A percentile compares a stretch with the other conserved stretches of the same genome.
phyloP scores from a whole-genome alignment of 2,329 filamentous ascomycete genomes.

The Stemphylium beticola region DNA sequence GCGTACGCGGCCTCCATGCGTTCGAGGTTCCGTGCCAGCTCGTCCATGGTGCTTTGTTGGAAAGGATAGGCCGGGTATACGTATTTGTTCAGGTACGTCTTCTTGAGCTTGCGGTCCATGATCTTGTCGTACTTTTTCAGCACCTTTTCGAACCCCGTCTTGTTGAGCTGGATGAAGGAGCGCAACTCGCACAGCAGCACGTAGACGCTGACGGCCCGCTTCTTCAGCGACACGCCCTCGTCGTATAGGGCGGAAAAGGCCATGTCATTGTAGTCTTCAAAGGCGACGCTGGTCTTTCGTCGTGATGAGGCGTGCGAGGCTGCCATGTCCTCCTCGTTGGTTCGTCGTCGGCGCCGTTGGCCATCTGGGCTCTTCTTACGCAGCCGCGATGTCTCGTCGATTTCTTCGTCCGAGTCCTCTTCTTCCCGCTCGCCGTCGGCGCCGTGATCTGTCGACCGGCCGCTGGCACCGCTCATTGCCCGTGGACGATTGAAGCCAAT shows the following conservation, averaged over 20 bases:
- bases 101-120: constrained; percentile 79
- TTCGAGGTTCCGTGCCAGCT: constrained; percentile 73
- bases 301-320: constrained; percentile 67
- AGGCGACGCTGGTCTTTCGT: constrained; percentile 68
- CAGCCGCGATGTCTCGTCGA: constrained; percentile 55
- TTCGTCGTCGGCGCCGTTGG: constrained; percentile 28
- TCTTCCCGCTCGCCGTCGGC: constrained; percentile 58
- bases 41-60: constrained; percentile 70
- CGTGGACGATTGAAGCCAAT: constrained; percentile 55
- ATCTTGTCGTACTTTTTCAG: constrained; percentile 99
- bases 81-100: constrained; percentile 73
- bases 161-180: constrained; percentile 94
- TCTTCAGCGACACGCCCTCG: constrained; percentile 85
- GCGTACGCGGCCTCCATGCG: constrained; percentile 82
- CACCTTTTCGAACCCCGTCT: constrained; percentile 94
- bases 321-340: constrained; percentile 60
- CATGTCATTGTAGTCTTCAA: constrained; percentile 81
- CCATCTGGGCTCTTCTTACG: constrained; percentile 49
- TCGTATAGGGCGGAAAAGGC: constrained; percentile 72
- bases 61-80: constrained; percentile 87
- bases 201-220: constrained; percentile 84
- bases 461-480: constrained; percentile 52
- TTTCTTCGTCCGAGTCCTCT: constrained; percentile 66
- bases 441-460: constrained; percentile 46
- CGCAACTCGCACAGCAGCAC: constrained; percentile 94